Conservation (phyloP, 306 rosid genomes). For the Psophocarpus tetragonolobus region DNA sequence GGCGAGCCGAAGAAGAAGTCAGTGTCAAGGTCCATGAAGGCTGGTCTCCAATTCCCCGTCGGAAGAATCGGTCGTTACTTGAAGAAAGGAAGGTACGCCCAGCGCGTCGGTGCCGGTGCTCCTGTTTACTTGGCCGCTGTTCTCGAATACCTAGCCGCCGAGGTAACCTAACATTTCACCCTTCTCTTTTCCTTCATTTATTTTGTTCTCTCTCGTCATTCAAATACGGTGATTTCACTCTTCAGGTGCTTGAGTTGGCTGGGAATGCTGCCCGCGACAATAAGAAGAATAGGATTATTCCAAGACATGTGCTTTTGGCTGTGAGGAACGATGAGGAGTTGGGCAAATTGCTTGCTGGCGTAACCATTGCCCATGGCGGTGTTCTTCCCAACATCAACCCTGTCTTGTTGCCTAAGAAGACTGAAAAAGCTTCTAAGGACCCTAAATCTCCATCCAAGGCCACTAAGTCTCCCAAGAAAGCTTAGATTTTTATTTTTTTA, state of each 20-base stretch:
- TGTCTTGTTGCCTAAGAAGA: slow-evolving; percentile 70
- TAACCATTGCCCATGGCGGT: slow-evolving; percentile 85
- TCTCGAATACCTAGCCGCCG: slow-evolving; percentile 63
- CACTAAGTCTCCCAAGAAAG: slow-evolving; percentile 68
- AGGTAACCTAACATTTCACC: slow-evolving; percentile 39
- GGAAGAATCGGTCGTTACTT: slow-evolving; percentile 62
- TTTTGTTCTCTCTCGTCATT: no score
- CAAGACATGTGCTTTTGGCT: slow-evolving; percentile 67
- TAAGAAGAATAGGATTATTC: slow-evolving; percentile 73
- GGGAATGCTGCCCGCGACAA: slow-evolving; percentile 91
- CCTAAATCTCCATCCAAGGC: slow-evolving; percentile 68
- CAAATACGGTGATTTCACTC: no score
- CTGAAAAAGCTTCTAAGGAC: slow-evolving; percentile 41
- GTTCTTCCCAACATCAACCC: slow-evolving; percentile 87
- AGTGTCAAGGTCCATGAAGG: slow-evolving; percentile 51
- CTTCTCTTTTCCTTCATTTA: no score
- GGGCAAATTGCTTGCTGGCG: slow-evolving; percentile 77
- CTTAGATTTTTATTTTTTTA: slow-evolving; percentile 8
- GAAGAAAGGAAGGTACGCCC: slow-evolving; percentile 64
- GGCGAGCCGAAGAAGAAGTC: slow-evolving; percentile 58
- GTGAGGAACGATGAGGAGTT: slow-evolving; percentile 84
- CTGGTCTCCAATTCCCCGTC: slow-evolving; percentile 76
- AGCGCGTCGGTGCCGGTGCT: slow-evolving; percentile 57
- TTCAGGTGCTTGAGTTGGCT: slow-evolving; percentile 86
- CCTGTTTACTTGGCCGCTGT: slow-evolving; percentile 66